Evolutionary conservation across 2,329 filamentous ascomycete genomes (phyloP).

Genomic region (Chaetomium olivaceum): DNA sequence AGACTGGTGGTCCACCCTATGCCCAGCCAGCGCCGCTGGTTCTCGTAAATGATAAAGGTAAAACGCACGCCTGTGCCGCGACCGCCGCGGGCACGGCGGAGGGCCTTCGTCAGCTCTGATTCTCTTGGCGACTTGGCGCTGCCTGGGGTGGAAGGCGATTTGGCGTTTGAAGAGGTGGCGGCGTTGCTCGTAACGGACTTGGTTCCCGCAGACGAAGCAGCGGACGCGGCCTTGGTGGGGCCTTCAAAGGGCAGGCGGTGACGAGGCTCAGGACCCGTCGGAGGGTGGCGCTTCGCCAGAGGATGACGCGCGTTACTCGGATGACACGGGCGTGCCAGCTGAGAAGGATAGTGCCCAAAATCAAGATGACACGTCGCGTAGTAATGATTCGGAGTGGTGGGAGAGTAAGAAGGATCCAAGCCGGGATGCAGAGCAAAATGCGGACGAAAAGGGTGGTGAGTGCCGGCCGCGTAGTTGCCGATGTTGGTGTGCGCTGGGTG

Average conservation of each 20-base stretch:
- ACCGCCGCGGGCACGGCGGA: slow-evolving; percentile 44
- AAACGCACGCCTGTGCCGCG: slow-evolving; percentile 83
- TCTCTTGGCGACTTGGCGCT: slow-evolving; percentile 37
- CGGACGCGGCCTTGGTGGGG: slow-evolving; percentile 44
- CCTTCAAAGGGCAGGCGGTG: slow-evolving; percentile 74
- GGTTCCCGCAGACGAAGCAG: slow-evolving; percentile 38
- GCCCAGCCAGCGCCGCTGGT: slow-evolving; percentile 91
- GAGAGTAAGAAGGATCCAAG: slow-evolving; percentile 83
- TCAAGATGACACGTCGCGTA: slow-evolving; percentile 78
- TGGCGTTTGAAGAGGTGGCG: slow-evolving; percentile 34
- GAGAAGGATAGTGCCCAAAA: slow-evolving; percentile 79
- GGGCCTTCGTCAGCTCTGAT: slow-evolving; percentile 51
- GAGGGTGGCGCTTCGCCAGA: slow-evolving; percentile 83
- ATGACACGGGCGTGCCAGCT: slow-evolving; percentile 92
- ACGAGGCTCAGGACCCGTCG: slow-evolving; percentile 68
- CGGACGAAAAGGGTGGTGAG: slow-evolving; percentile 87
- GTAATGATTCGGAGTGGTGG: slow-evolving; percentile 85
- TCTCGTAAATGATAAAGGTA: slow-evolving; percentile 95
- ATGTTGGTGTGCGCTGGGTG: slow-evolving; percentile 85
- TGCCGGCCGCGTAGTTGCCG: slow-evolving; percentile 85
- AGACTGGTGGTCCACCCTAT: slow-evolving; percentile 92
- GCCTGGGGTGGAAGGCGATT: slow-evolving; percentile 27
- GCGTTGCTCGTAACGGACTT: slow-evolving; percentile 29
- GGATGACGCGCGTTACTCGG: slow-evolving; percentile 77
- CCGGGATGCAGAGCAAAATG: slow-evolving; percentile 80